phyloP scores from a whole-genome alignment of 495 filamentous ascomycete genomes.

The Paragyromitra xinjiangensis region DNA sequence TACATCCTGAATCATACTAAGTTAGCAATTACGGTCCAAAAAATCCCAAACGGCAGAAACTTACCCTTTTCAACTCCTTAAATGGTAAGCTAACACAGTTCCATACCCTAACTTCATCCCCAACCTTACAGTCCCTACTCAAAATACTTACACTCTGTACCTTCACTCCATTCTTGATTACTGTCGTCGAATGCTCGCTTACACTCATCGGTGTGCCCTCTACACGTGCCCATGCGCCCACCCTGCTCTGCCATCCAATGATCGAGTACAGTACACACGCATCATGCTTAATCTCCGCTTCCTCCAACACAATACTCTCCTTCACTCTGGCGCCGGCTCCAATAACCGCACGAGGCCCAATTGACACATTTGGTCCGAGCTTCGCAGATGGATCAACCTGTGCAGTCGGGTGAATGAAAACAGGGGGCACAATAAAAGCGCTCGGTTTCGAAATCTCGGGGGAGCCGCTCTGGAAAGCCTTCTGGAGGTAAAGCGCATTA shows the following conservation, averaged over 20 bases:
- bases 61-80: slow-evolving; percentile 97
- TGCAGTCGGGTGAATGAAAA: slow-evolving; percentile 97
- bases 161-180: slow-evolving; percentile 96
- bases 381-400: slow-evolving; percentile 93
- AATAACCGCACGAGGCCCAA: slow-evolving; percentile 84
- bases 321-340: slow-evolving; percentile 92
- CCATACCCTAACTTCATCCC: slow-evolving; percentile 94
- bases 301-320: slow-evolving; percentile 95
- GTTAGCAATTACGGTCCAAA: slow-evolving; percentile 28
- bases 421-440: slow-evolving; percentile 88
- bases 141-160: slow-evolving; percentile 98
- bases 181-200: slow-evolving; percentile 88
- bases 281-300: slow-evolving; percentile 95
- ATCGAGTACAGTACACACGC: slow-evolving; percentile 96
- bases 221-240: slow-evolving; percentile 96
- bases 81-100: slow-evolving; percentile 98
- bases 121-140: slow-evolving; percentile 94
- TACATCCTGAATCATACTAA: slow-evolving; percentile 70
- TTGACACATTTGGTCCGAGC: slow-evolving; percentile 94
- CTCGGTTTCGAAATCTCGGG: slow-evolving; percentile 84
- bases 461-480: slow-evolving; percentile 86
- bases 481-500: slow-evolving; percentile 95
- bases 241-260: slow-evolving; percentile 94
- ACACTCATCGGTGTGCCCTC: slow-evolving; percentile 94
- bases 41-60: slow-evolving; percentile 58